Base-by-base conservation (phyloP, 148 eudicot species). In the Rhododendron ferrugineum region DNA sequence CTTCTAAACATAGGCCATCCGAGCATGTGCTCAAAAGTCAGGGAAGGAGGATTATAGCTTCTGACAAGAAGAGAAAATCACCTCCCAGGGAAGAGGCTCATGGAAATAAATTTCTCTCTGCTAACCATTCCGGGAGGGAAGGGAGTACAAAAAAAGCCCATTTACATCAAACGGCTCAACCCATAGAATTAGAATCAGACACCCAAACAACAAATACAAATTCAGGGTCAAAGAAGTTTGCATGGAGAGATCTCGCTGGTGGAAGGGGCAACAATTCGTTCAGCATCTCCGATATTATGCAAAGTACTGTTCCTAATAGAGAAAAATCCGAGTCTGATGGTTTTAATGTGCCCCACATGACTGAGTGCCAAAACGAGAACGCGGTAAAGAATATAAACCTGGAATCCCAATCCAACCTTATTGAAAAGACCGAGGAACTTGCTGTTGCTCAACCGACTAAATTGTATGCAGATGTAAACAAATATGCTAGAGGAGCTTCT, bases 31-130 rank as follows among this genome's bases (percentile, higher is more conserved):
- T 49, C 9, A 86, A 81, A 52, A 88, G 82, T 82, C 85, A 22
- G 66, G 88, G 81, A 56, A 50, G 50, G 73, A 91, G 84, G 40
- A 85, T n/a, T 34, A 81, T 62, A 80, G 58, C 85, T 70, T 86
- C 88, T 60, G 82, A 40, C 83, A 90, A 89, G 88, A 95, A 96
- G 91, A 88, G 91, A 80, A 93, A 90, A 90, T 89, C 89, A 80
- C 82, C 83, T 87, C 78, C 44, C 37, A 50, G 46, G 34, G 92
- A 88, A 82, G 40, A 60, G 47, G 50, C 75, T 40, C 37, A 74
- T 82, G 86, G 83, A 23, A 82, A 60, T 44, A 90, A 56, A 37
- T 5, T 14, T 58, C 82, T 50, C 76, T 85, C 87, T 75, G 72
- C 83, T 86, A 82, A 64, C 18, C 79, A 13, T 20, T 4, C 70